Conservation (phyloP, 805 yeast genomes). For the Candida maesae region DNA sequence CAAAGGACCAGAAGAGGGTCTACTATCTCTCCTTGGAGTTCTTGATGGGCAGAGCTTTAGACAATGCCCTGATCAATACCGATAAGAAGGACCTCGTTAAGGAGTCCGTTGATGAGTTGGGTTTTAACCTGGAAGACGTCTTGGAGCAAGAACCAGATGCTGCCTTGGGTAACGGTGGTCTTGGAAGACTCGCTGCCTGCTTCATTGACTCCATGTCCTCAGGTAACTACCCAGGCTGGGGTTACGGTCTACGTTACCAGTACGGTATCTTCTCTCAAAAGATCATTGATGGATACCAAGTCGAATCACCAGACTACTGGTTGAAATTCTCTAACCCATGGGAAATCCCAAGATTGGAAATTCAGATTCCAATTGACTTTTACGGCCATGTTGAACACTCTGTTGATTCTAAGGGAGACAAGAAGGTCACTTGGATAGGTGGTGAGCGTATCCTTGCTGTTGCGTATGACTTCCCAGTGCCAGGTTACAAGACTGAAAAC, state of each 20-base stretch:
- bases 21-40: slow-evolving; percentile 86
- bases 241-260: slow-evolving; percentile 89
- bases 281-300: slow-evolving; percentile 89
- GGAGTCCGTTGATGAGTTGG: slow-evolving; percentile 63
- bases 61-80: slow-evolving; percentile 85
- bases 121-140: slow-evolving; percentile 84
- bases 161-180: slow-evolving; percentile 92
- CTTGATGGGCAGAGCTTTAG: slow-evolving; percentile 92
- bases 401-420: slow-evolving; percentile 47
- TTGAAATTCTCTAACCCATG: slow-evolving; percentile 84
- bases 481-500: slow-evolving; percentile 78
- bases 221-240: slow-evolving; percentile 92
- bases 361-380: slow-evolving; percentile 85
- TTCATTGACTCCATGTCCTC: slow-evolving; percentile 86
- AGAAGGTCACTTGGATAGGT: slow-evolving; percentile 72
- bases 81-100: slow-evolving; percentile 58
- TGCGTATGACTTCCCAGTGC: slow-evolving; percentile 89
- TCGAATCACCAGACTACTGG: slow-evolving; percentile 95
- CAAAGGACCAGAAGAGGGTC: slow-evolving; percentile 78
- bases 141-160: slow-evolving; percentile 89
- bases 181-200: slow-evolving; percentile 93
- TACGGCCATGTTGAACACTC: slow-evolving; percentile 62
- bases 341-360: slow-evolving; percentile 86
- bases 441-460: slow-evolving; percentile 88
- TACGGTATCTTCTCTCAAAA: slow-evolving; percentile 91